Evolutionary conservation across 1,284 basidiomycete genomes (phyloP), one percentile per base, ranked within the genome.

Genomic region (Inonotus hispidus): DNA sequence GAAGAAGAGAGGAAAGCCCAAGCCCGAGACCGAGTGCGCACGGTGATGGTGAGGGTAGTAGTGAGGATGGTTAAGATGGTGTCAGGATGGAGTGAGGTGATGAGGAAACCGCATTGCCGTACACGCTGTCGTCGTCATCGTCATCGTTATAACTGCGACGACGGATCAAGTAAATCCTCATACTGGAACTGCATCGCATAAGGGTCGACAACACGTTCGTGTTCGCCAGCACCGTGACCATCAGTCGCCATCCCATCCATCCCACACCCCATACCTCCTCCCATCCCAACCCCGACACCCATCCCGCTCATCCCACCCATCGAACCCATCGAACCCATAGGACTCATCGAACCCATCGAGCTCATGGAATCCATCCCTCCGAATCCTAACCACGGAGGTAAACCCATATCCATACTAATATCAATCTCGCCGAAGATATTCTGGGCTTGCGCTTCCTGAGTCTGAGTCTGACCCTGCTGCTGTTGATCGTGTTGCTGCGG

Each of bases 101-200:
- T n/a, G n/a, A n/a, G n/a, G n/a, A n/a, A n/a, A n/a, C n/a, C n/a
- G n/a, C n/a, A n/a, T n/a, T n/a, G n/a, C n/a, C n/a, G n/a, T n/a
- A n/a, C n/a, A n/a, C n/a, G n/a, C n/a, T 10, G 38, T 14, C 53
- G 37, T 19, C 23, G 4, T 55, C 23, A 7, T 25, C 37, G 29
- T 27, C 23, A 2, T 21, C 25, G 25, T 53, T 49, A 62, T 38
- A 62, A 45, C 41, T 62, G 61, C 16, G 61, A 62, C 49, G 61
- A 62, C 49, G 61, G 56, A 38, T 62, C 61, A 10, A 62, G 53
- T n/a, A 62, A 45, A 11, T 62, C 61, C 6, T 58, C 57, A 27
- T 32, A 54, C 25, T 27, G 50, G 54, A 59, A 59, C 3, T 59
- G 50, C 29, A 56, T 53, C 29, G 27, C 29, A 32, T 46, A 55